phyloP scores from a whole-genome alignment of 2,329 filamentous ascomycete genomes.

The Neonectria coccinea region DNA sequence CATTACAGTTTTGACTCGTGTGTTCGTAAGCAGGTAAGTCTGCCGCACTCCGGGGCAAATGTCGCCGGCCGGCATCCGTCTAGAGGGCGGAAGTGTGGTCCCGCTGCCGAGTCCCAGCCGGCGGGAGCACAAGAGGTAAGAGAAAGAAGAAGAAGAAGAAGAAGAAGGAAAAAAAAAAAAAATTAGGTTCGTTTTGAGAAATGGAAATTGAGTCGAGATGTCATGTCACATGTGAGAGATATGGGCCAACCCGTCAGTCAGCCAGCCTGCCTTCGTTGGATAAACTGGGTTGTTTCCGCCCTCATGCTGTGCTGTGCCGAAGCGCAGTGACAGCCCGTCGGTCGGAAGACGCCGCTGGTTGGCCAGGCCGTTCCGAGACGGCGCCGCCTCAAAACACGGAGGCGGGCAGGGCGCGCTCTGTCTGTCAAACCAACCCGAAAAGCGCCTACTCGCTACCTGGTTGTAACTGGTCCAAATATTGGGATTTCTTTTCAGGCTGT shows the following conservation, averaged over 20 bases:
- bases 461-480: too few species aligned
- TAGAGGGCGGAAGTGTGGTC: conserved; percentile 13
- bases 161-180: neutral
- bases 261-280: neutral
- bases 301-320: neutral
- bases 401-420: neutral
- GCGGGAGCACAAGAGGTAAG: conserved; percentile 3
- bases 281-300: neutral
- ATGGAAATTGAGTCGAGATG: neutral
- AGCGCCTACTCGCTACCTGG: neutral
- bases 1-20: conserved; percentile 24
- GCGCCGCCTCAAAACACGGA: neutral
- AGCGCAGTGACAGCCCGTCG: neutral
- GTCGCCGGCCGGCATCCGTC: conserved; percentile 12
- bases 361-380: neutral
- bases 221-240: neutral
- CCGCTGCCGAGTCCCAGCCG: conserved; percentile 19
- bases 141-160: neutral
- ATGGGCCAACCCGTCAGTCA: neutral
- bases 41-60: conserved; percentile 10
- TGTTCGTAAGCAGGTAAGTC: neutral
- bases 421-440: neutral
- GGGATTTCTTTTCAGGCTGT: too few species aligned
- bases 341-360: neutral
- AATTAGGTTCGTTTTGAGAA: too few species aligned